A percentile compares a stretch with the other conserved stretches of the same genome.
phyloP scores from a whole-genome alignment of 2,329 filamentous ascomycete genomes.

The Cercospora brassicicola region DNA sequence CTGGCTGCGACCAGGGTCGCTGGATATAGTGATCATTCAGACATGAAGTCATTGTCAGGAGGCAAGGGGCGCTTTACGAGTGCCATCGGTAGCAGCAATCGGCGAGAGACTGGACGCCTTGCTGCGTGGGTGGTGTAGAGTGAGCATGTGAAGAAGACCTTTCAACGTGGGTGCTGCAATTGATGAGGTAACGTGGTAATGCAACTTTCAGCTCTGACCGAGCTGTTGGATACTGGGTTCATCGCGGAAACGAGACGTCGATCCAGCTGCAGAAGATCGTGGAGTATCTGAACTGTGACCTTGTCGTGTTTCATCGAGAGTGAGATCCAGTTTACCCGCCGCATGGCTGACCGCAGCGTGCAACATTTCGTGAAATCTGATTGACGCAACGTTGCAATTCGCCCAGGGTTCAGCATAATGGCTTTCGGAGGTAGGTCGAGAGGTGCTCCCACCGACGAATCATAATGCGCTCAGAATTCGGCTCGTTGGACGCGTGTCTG shows the following conservation, averaged over 20 bases:
- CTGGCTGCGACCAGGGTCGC: not conserved
- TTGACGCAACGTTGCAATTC: not conserved
- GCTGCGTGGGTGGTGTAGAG: not conserved
- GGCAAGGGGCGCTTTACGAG: not conserved
- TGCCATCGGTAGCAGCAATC: not conserved
- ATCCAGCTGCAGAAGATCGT: not conserved
- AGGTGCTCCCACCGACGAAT: not conserved
- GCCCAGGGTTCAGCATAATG: not conserved
- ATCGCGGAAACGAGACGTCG: not conserved
- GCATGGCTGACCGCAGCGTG: not conserved
- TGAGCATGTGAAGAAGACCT: not conserved
- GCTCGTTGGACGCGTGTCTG: not conserved
- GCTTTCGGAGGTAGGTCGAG: not conserved
- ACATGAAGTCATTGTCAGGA: not conserved
- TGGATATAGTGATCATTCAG: not conserved
- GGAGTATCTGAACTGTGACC: not conserved
- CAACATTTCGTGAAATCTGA: not conserved
- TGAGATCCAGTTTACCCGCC: not conserved
- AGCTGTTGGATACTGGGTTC: not conserved
- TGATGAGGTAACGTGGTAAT: not conserved
- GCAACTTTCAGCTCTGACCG: not conserved
- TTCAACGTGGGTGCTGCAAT: not conserved
- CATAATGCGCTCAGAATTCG: not conserved
- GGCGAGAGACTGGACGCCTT: not conserved
- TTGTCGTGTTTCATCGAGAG: not conserved